Percentiles rank a stretch among this genome's conserved stretches.
Evolutionary conservation across 345 rosid species (phyloP).

Genomic region (Bruguiera gymnorhiza): DNA sequence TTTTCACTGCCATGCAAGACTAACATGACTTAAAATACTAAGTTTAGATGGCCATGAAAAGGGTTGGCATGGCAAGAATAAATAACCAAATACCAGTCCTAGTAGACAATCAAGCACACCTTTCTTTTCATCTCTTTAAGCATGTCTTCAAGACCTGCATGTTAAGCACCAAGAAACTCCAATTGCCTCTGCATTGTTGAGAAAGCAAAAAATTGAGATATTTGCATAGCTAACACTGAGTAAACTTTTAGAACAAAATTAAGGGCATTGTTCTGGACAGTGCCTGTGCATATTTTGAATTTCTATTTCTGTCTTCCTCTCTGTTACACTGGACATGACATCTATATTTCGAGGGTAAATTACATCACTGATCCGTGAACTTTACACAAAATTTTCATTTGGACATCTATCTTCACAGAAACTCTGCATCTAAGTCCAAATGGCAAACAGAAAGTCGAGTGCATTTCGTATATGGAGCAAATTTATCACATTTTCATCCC

Average conservation of each 20-base stretch:
- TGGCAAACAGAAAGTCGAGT: no score
- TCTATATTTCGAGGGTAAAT: no score
- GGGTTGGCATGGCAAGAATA: background rate
- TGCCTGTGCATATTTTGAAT: no score
- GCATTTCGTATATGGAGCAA: no score
- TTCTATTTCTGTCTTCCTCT: no score
- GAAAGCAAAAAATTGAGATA: slow-evolving; percentile 9
- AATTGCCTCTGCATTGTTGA: slow-evolving; percentile 76
- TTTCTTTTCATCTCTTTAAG: slow-evolving; percentile 98
- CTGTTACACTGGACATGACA: no score
- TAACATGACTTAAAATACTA: background rate
- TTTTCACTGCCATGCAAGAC: background rate
- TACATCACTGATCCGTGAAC: no score
- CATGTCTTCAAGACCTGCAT: slow-evolving; percentile 99
- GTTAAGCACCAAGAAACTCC: slow-evolving; percentile 94
- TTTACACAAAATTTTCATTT: no score
- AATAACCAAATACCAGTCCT: slow-evolving; percentile 1
- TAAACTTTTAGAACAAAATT: background rate
- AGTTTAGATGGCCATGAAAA: background rate
- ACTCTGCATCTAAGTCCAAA: no score
- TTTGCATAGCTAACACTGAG: background rate
- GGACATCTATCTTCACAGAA: no score
- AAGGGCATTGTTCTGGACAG: background rate
- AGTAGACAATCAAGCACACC: slow-evolving; percentile 35
- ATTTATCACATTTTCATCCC: no score